phyloP scores from a whole-genome alignment of 164 flowering plant species.

The Berberis thunbergii region DNA sequence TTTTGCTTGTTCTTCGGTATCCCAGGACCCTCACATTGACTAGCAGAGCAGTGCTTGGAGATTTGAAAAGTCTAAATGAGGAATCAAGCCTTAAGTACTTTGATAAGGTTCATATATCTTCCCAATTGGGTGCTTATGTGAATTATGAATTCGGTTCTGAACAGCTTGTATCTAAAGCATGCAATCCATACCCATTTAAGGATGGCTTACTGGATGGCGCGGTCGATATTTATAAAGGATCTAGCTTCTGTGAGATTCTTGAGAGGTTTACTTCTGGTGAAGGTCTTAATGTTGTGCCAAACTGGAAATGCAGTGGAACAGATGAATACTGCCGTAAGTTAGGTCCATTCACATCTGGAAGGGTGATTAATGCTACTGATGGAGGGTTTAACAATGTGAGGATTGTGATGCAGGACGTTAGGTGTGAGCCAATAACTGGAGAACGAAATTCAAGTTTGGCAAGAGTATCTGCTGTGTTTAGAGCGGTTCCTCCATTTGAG shows the following conservation, averaged over 20 bases:
- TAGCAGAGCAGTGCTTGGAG: conserved; percentile 43
- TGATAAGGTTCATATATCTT: conserved; percentile 47
- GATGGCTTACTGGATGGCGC: conserved; percentile 27
- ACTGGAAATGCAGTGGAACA: conserved; percentile 70
- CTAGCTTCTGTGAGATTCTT: conserved; percentile 42
- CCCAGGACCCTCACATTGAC: conserved; percentile 50
- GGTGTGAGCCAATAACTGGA: conserved; percentile 33
- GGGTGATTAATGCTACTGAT: conserved; percentile 44
- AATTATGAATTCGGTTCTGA: conserved; percentile 52
- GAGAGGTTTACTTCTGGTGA: conserved; percentile 29
- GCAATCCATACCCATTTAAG: conserved; percentile 55
- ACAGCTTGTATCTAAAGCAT: conserved; percentile 48
- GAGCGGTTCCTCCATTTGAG: conserved; percentile 44
- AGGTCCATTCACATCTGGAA: conserved; percentile 52
- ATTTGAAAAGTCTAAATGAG: conserved; percentile 58
- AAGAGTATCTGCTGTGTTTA: conserved; percentile 55
- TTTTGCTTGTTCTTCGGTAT: conserved; percentile 56
- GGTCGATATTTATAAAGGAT: conserved; percentile 44
- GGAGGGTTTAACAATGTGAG: conserved; percentile 51
- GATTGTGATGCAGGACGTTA: conserved; percentile 49
- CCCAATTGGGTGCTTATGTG: conserved; percentile 33
- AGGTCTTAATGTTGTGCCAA: conserved; percentile 47
- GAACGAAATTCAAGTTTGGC: conserved; percentile 21
- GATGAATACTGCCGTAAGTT: conserved; percentile 53
- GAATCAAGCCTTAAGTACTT: conserved; percentile 54